Base-by-base conservation (phyloP, 163 green algal genomes). In the Scenedesmus sp. region DNA sequence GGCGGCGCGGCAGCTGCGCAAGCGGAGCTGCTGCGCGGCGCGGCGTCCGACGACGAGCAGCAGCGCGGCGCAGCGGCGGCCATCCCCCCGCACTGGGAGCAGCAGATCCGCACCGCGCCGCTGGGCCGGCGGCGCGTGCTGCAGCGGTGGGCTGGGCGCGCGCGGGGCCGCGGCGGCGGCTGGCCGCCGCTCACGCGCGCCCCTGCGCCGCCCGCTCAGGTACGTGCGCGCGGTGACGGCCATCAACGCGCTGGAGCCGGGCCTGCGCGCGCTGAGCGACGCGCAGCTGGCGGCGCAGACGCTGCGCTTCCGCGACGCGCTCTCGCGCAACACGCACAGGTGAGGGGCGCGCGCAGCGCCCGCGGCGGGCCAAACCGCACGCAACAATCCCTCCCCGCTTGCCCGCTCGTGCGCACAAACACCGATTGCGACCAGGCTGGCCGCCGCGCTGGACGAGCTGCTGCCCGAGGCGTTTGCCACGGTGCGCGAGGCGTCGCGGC, bases 381-480 rank as follows among this genome's bases (percentile, higher is more conserved):
- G n/a, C n/a, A n/a, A n/a, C n/a, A n/a, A n/a, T n/a, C n/a, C n/a
- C n/a, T n/a, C n/a, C n/a, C n/a, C n/a, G n/a, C n/a, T n/a, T 78
- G 60, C 15, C 31, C 14, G 28, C 20, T 14, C 56, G 18, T 45
- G 45, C 28, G 31, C 24, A 26, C n/a, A 45, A 15, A 14, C 63
- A 29, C n/a, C 20, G 20, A 62, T 29, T 39, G 57, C 20, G 26
- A 70, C 47, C 33, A 67, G 39, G 51, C 28, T 77, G 10, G 3
- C 28, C 34, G 91, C 87, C 14, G 82, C 85, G 0, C 83, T 97
- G 26, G 88, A 97, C 45, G 82, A 86, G 20, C 31, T 98, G 22
- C 83, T 97, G 45, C 75, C 87, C 1, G 93, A 98, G 78, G 94
- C 91, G 0, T 99, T 99, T 90, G 96, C 96, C 14, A 85, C 95